These are phyloP conservation scores for Neopestalotiopsis sp. DNA, from an alignment of 2,329 filamentous ascomycete genomes.

Conservation along the genomic window DNA sequence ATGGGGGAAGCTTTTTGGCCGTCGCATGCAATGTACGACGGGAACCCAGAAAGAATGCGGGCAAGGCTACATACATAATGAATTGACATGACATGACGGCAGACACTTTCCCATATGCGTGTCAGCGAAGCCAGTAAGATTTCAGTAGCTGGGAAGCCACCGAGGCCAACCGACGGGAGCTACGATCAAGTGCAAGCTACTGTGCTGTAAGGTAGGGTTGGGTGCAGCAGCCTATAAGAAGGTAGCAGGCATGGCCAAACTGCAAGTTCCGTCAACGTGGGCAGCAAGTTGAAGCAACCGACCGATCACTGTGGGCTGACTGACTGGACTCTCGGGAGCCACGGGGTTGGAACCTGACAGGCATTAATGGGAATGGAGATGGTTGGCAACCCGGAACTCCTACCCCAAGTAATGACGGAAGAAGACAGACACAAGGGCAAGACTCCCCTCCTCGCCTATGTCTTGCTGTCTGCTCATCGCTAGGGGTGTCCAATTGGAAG, in stretches of 20 bases:
- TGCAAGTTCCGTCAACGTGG: slow-evolving; percentile 10
- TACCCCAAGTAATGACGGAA: not conserved
- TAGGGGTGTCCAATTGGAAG: not conserved
- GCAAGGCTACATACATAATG: not conserved
- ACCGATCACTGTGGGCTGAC: not conserved
- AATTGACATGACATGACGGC: slow-evolving; percentile 5
- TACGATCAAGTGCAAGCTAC: not conserved
- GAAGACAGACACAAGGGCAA: not conserved
- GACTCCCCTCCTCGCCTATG: not conserved
- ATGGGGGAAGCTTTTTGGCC: not conserved
- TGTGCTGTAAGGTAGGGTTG: not conserved
- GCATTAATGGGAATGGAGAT: not conserved
- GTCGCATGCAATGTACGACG: not conserved
- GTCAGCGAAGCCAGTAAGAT: not conserved
- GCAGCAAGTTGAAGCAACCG: not conserved
- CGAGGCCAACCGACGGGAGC: not conserved
- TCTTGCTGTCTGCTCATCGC: not conserved
- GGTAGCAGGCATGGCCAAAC: not conserved
- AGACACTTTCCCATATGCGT: not conserved
- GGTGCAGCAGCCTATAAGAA: not conserved
- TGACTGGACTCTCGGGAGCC: not conserved
- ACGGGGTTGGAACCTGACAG: not conserved
- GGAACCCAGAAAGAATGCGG: not conserved
- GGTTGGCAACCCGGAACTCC: not conserved
- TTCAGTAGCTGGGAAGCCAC: not conserved